These are phyloP conservation scores for Trifolium repens DNA, from an alignment of 306 rosid genomes.

Conservation along the genomic window DNA sequence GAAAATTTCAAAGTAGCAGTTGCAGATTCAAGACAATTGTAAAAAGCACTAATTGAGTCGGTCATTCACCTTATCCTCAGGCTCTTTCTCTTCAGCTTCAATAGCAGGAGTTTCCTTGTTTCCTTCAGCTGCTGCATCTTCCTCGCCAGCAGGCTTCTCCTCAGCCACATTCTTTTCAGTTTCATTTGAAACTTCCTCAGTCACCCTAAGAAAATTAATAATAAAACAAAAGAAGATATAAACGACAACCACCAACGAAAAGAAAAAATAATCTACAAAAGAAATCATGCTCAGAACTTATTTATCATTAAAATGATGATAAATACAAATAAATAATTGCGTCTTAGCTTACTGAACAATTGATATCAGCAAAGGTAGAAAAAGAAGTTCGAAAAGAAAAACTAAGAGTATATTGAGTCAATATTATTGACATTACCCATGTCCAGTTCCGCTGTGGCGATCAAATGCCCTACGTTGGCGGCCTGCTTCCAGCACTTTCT, in stretches of 20 bases:
- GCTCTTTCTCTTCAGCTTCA: slow-evolving; percentile 78
- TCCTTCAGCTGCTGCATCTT: slow-evolving; percentile 52
- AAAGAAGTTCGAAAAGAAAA: slow-evolving; percentile 5
- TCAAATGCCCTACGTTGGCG: slow-evolving; percentile 73
- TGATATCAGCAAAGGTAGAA: slow-evolving; percentile 2
- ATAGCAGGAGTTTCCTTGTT: slow-evolving; percentile 61
- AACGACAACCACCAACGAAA: neutral
- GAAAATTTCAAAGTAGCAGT: neutral
- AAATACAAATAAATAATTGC: neutral
- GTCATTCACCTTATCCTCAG: slow-evolving; percentile 75
- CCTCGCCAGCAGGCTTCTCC: slow-evolving; percentile 79
- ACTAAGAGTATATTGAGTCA: neutral
- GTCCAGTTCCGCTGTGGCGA: slow-evolving; percentile 89
- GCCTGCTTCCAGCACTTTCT: too few relatives aligned
- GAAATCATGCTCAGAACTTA: too few relatives aligned
- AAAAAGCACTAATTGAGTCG: neutral
- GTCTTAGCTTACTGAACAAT: slow-evolving; percentile 49
- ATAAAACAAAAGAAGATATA: neutral
- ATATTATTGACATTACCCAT: slow-evolving; percentile 51
- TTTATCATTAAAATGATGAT: too few relatives aligned
- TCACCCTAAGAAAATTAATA: slow-evolving; percentile 48
- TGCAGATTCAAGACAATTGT: neutral
- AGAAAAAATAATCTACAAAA: neutral
- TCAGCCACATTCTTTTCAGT: slow-evolving; percentile 67
- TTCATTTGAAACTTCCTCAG: slow-evolving; percentile 68